Evolutionary conservation across 2,329 filamentous ascomycete species (phyloP), one percentile per base, ranked within the genome.

Genomic region (Ophiostoma piceae): DNA sequence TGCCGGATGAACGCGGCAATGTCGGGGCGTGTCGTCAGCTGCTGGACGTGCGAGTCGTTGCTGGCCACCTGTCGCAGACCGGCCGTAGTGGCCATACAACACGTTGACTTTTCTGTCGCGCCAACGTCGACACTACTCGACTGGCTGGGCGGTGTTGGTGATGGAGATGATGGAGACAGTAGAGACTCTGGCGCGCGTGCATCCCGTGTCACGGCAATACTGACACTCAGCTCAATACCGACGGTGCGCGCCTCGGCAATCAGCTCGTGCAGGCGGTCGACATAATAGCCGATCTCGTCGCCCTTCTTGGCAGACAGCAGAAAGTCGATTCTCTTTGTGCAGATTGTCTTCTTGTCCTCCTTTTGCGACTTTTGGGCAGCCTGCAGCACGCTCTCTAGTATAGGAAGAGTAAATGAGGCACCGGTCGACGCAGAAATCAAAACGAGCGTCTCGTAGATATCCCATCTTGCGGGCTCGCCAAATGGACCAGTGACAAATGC

Each of bases 341-440:
- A 88, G 12, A 80, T 81, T 2, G 77, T 77, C 22, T 66, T 47
- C 12, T 39, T 47, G 37, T 26, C 37, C 19, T 29, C 11, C 8
- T 43, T 9, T 3, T 9, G 29, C 1, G 71, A 73, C 26, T 29
- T 29, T 29, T 29, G 26, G 11, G 77, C 77, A 0, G 79, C 76
- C 41, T 80, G 79, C 1, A 86, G 79, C 1, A 87, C 79, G 71
- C 81, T 83, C 73, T 88, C 86, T 0, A 88, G 78, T 2, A 88
- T 85, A 0, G 86, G 86, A 6, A 88, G 77, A 1, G 84, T 86
- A 69, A 86, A 88, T 3, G 86, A 88, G 1, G 86, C 84, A n/a
- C 87, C 87, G 0, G 87, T 89, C 0, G 86, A 88, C 0, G 86
- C 86, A 0, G 85, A 86, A 60, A 88, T 84, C 3, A 89, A 79